Evolutionary conservation across 371 early-diverging fungal genomes (phyloP), one percentile per base, ranked within the genome.

Genomic region (Nematocida parisii): DNA sequence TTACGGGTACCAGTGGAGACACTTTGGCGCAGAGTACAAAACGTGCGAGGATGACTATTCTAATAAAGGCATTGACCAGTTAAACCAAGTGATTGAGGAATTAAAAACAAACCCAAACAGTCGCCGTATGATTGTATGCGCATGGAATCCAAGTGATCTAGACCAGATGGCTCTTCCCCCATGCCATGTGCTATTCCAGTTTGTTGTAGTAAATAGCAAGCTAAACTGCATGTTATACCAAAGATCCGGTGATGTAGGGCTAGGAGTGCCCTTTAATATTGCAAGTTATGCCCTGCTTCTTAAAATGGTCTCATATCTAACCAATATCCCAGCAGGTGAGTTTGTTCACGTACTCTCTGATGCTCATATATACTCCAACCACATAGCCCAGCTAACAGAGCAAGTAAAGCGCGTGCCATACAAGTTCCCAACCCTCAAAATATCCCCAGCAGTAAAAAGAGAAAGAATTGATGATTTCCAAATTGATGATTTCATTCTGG

Each of bases 1-100:
- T 42, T 98, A 98, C 83, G 99, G 99, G 6, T 98, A 94, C 86
- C 99, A 98, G 85, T 98, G 99, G 99, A 89, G 99, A 54, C 96
- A 97, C 85, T 98, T 96, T 89, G 98, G 98, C 0, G 98, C 99
- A 0, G 87, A 91, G 72, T 98, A 98, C 84, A 83, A 87, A 39
- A 92, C 91, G 62, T 92, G 92, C 47, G 91, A 93, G 81, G 90
- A 90, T 0, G 93, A 94, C 83, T 98, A 98, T 81, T 89, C 91
- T 0, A 93, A 93, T 3, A 87, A 93, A 85, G 99, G 99, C 6
- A 90, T 94, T 6, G 99, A 98, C 83, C 99, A 98, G 84, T 87
- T 98, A 4, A 88, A 87, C 18, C 89, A 92, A 62, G 93, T 96
- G n/a, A 93, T 98, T 71, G 89, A 93, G 64, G 91, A 90, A 74